Evolutionary conservation across 805 yeast species (phyloP).

Genomic region (Lachancea nothofagi): DNA sequence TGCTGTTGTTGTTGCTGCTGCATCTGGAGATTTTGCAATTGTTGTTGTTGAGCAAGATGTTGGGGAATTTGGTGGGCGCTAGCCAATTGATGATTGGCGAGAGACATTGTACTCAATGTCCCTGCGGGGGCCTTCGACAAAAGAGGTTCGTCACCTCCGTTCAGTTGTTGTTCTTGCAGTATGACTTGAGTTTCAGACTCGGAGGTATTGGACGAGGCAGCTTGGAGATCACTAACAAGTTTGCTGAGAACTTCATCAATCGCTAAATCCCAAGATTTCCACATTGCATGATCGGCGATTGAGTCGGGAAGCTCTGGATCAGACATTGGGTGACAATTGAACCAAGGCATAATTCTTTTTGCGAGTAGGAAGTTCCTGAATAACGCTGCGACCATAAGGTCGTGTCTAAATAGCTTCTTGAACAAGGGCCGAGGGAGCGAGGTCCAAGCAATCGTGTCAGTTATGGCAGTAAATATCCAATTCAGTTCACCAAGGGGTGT

Average conservation of each 20-base stretch:
- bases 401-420: slow-evolving; percentile 88
- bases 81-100: slow-evolving; percentile 22
- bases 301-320: slow-evolving; percentile 88
- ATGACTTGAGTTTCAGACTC: slow-evolving; percentile 24
- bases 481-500: slow-evolving; percentile 94
- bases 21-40: slow-evolving; percentile 12
- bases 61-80: slow-evolving; percentile 5
- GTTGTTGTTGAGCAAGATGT: slow-evolving; percentile 11
- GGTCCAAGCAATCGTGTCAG: slow-evolving; percentile 98
- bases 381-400: slow-evolving; percentile 91
- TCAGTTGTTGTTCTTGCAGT: slow-evolving; percentile 23
- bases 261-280: slow-evolving; percentile 98
- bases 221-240: slow-evolving; percentile 43
- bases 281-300: slow-evolving; percentile 78
- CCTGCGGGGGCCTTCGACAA: slow-evolving; percentile 31
- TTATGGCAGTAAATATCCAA: slow-evolving; percentile 97
- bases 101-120: slow-evolving; percentile 35
- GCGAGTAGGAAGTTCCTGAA: slow-evolving; percentile 91
- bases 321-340: slow-evolving; percentile 89
- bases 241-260: slow-evolving; percentile 87
- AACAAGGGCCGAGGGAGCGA: slow-evolving; percentile 80
- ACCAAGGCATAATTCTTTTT: slow-evolving; percentile 86
- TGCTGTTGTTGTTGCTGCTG: slow-evolving; percentile 46
- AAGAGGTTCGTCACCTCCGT: slow-evolving; percentile 21
- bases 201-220: slow-evolving; percentile 28